These are phyloP conservation scores for Thermomucor indicae-seudaticae DNA, from an alignment of 371 early-diverging fungal species.

Conservation along the genomic window DNA sequence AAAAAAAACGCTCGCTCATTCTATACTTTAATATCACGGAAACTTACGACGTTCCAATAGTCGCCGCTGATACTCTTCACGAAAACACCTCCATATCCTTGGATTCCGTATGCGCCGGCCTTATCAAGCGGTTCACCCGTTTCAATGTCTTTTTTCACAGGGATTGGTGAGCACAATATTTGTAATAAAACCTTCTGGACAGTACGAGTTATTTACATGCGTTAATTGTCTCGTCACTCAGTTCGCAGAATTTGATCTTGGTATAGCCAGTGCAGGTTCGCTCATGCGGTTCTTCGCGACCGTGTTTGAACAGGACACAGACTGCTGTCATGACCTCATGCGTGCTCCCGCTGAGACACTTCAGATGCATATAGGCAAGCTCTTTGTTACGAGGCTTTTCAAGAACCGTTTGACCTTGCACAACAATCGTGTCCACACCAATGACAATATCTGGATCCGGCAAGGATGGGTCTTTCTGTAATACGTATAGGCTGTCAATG, in stretches of 20 bases:
- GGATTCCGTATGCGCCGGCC: constrained; percentile 87
- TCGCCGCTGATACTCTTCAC: constrained; percentile 76
- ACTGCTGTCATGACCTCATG: constrained; percentile 71
- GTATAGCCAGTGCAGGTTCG: constrained; percentile 46
- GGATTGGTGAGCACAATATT: neutral
- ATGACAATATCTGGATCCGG: constrained; percentile 62
- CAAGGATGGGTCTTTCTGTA: constrained; percentile 23
- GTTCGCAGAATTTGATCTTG: constrained; percentile 29
- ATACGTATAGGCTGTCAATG: too few species aligned
- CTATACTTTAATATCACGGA: too few species aligned
- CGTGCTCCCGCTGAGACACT: constrained; percentile 45
- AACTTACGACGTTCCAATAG: constrained; percentile 68
- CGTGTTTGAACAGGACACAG: constrained; percentile 33
- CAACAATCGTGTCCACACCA: constrained; percentile 80
- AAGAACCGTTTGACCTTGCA: constrained; percentile 44
- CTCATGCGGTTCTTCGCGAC: constrained; percentile 11
- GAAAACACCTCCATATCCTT: constrained; percentile 70
- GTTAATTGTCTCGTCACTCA: constrained; percentile 14
- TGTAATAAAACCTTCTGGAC: neutral
- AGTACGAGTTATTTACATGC: constrained; percentile 11
- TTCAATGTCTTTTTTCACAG: constrained; percentile 27
- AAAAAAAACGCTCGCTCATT: too few species aligned
- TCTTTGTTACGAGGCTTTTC: constrained; percentile 56
- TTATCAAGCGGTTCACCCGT: constrained; percentile 63
- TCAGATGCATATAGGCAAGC: constrained; percentile 57